These are phyloP conservation scores for Ganoderma meredithae DNA, from an alignment of 1,284 basidiomycete genomes.

Conservation along the genomic window DNA sequence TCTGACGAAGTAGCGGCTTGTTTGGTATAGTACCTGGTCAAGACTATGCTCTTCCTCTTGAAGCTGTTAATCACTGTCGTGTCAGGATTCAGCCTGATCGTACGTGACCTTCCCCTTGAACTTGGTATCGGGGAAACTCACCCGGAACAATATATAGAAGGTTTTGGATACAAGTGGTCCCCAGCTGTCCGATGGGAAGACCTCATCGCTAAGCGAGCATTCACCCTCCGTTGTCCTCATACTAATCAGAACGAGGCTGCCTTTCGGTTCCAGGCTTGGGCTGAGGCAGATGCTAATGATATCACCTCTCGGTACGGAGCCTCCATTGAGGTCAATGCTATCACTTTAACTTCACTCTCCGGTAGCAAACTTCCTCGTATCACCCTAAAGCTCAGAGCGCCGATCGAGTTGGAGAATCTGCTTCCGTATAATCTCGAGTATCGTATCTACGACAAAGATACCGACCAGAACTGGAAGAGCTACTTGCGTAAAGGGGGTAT, in stretches of 20 bases:
- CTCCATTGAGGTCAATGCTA: background rate
- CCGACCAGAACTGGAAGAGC: conserved; percentile 91
- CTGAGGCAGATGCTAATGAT: conserved; percentile 81
- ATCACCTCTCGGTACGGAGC: conserved; percentile 59
- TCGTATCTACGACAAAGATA: conserved; percentile 95
- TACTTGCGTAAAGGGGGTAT: conserved; percentile 94
- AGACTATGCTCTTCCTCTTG: conserved; percentile 91
- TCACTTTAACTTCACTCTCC: conserved; percentile 15
- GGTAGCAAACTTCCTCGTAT: conserved; percentile 86
- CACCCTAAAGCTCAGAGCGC: conserved; percentile 89
- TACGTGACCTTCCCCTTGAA: conserved; percentile 48
- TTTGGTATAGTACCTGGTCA: conserved; percentile 77
- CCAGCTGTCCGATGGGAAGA: conserved; percentile 93
- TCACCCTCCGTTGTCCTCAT: conserved; percentile 90
- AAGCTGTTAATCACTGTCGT: conserved; percentile 86
- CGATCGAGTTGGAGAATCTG: conserved; percentile 96
- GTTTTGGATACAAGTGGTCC: conserved; percentile 96
- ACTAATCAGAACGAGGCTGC: conserved; percentile 85
- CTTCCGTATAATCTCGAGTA: conserved; percentile 97
- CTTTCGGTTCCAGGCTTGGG: conserved; percentile 96
- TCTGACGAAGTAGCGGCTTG: conserved; percentile 4
- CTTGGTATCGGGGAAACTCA: conserved; percentile 21
- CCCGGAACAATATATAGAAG: conserved; percentile 66
- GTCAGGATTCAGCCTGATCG: conserved; percentile 94
- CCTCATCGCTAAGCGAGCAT: conserved; percentile 77